Evolutionary conservation across 1,284 basidiomycete species (phyloP).

Genomic region (Leccinum subfulvum): DNA sequence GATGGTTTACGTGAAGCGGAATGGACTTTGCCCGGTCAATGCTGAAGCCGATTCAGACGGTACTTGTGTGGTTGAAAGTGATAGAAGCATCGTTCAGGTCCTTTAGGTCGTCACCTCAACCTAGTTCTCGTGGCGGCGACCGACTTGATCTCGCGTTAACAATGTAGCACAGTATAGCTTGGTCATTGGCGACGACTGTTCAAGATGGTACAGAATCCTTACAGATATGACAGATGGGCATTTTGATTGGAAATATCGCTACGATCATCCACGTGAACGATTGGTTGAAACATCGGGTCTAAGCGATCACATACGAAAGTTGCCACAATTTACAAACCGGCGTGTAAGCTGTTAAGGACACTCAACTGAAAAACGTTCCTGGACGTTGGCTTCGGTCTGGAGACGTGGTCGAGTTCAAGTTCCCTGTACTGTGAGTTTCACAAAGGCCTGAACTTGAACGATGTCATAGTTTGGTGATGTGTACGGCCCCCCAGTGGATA

Average conservation of each 20-base stretch:
- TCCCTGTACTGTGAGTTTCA: background rate
- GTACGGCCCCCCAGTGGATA: background rate
- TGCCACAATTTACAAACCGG: too few relatives aligned
- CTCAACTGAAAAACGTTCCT: background rate
- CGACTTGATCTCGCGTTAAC: background rate
- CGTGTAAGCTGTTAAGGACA: background rate
- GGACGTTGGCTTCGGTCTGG: too few relatives aligned
- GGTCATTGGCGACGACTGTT: background rate
- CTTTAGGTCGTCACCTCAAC: background rate
- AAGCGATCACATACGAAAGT: background rate
- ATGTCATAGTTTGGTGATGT: background rate
- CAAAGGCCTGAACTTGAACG: background rate
- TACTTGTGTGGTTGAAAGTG: background rate
- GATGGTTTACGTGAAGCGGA: background rate
- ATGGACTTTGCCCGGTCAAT: background rate
- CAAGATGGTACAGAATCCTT: background rate
- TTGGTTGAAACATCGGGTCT: background rate
- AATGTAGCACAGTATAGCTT: background rate
- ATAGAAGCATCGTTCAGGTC: background rate
- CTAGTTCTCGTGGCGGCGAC: background rate
- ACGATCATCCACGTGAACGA: background rate
- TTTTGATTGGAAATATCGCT: background rate
- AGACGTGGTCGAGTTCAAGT: background rate
- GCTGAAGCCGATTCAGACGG: background rate
- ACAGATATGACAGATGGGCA: background rate